phyloP scores from a whole-genome alignment of 768 basidiomycete species.

The Suillus lakei region DNA sequence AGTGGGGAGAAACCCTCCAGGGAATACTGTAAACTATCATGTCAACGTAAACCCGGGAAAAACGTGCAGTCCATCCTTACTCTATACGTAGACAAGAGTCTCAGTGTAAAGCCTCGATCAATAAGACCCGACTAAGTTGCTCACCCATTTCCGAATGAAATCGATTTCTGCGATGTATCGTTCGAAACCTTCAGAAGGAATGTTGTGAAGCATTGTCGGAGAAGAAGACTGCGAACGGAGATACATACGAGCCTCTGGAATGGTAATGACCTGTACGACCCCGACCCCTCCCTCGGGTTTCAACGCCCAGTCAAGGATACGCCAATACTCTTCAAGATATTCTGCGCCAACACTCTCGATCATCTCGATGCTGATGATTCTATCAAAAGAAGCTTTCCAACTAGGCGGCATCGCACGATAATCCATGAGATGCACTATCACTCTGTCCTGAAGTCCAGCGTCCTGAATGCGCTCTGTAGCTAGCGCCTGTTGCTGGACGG shows the following conservation, averaged over 20 bases:
- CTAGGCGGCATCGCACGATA: slow-evolving; percentile 66
- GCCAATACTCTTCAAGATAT: slow-evolving; percentile 69
- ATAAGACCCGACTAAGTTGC: slow-evolving; percentile 17
- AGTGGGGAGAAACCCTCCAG: slow-evolving; percentile 72
- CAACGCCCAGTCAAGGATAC: slow-evolving; percentile 67
- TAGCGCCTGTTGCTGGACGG: slow-evolving; percentile 62
- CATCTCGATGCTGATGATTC: slow-evolving; percentile 80
- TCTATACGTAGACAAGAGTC: slow-evolving; percentile 3
- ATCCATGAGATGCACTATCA: slow-evolving; percentile 77
- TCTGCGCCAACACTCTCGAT: slow-evolving; percentile 75
- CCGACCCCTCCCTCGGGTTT: slow-evolving; percentile 62
- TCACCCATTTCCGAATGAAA: slow-evolving; percentile 80
- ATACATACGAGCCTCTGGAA: slow-evolving; percentile 69
- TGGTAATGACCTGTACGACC: slow-evolving; percentile 76
- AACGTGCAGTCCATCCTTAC: slow-evolving; percentile 5
- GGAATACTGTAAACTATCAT: slow-evolving; percentile 53
- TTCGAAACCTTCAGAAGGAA: slow-evolving; percentile 48
- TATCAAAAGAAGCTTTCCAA: slow-evolving; percentile 69
- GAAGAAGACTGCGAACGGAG: neutral
- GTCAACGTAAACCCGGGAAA: neutral
- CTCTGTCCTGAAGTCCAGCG: slow-evolving; percentile 54
- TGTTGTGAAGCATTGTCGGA: neutral
- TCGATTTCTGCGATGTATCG: slow-evolving; percentile 63
- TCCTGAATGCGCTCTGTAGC: slow-evolving; percentile 58
- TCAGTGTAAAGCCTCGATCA: slow-evolving; percentile 13